Percentiles rank a stretch among this genome's conserved stretches.
These are phyloP conservation scores for Colletotrichum horii DNA, from an alignment of 2,329 filamentous ascomycete species.

Conservation along the genomic window DNA sequence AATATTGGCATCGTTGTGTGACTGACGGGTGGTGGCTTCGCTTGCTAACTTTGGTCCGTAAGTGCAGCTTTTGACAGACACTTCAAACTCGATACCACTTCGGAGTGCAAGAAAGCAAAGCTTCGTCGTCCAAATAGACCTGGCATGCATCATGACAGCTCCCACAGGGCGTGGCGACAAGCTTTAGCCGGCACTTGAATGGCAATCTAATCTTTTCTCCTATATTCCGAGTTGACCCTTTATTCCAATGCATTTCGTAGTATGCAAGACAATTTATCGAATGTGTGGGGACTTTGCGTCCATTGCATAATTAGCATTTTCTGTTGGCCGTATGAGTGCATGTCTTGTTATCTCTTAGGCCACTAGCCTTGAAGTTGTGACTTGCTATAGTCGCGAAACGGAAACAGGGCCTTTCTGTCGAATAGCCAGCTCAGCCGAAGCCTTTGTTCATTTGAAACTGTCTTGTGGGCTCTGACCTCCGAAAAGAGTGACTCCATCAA, in stretches of 20 bases:
- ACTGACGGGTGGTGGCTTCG: neutral
- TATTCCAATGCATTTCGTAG: neutral
- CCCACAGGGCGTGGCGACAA: neutral
- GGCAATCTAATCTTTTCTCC: neutral
- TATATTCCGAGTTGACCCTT: conserved; percentile 1
- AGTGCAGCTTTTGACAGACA: neutral
- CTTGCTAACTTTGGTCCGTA: neutral
- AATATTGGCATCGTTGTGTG: neutral
- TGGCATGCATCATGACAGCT: neutral
- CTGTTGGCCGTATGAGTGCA: neutral
- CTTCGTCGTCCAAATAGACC: neutral
- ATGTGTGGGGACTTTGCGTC: neutral
- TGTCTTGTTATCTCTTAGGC: neutral
- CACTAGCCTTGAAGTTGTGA: neutral
- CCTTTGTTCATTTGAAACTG: neutral
- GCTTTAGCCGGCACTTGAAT: conserved; percentile 8
- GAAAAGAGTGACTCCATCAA: neutral
- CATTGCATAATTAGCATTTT: neutral
- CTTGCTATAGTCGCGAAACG: neutral
- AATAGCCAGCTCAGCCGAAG: neutral
- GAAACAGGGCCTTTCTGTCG: neutral
- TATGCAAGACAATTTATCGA: neutral
- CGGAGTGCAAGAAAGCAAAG: neutral
- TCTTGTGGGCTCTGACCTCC: neutral
- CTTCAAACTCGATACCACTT: neutral